phyloP scores from a whole-genome alignment of 2,329 filamentous ascomycete genomes.

The Cladophialophora psammophila region DNA sequence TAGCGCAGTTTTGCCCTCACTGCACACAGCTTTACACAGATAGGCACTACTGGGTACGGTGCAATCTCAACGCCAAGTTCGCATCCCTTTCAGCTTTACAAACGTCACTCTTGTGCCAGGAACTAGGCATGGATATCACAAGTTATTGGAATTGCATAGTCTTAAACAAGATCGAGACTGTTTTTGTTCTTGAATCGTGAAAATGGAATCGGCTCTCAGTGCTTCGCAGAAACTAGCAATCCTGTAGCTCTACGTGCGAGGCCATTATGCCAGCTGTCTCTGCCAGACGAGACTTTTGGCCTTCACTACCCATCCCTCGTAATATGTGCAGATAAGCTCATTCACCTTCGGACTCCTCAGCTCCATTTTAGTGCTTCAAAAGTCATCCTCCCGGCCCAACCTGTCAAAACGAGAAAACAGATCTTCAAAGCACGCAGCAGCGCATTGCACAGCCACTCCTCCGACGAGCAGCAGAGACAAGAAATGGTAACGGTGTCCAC shows the following conservation, averaged over 20 bases:
- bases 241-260: not conserved
- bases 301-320: not conserved
- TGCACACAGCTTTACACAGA: not conserved
- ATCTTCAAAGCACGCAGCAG: not conserved
- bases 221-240: not conserved
- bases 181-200: not conserved
- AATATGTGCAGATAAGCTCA: slow-evolving; percentile 1
- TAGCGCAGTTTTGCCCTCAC: not conserved
- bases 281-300: not conserved
- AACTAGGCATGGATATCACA: not conserved
- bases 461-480: not conserved
- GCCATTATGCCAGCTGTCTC: not conserved
- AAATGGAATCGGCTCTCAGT: not conserved
- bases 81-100: not conserved
- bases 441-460: not conserved
- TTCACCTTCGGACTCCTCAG: not conserved
- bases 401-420: not conserved
- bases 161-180: not conserved
- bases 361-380: not conserved
- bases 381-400: not conserved
- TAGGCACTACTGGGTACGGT: no score
- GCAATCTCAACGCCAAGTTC: no score
- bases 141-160: not conserved
- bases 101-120: not conserved
- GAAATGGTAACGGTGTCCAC: not conserved